Percentiles rank a stretch among this genome's conserved stretches.
These are phyloP conservation scores for Brassica carinata DNA, from an alignment of 345 rosid genomes.

Conservation along the genomic window DNA sequence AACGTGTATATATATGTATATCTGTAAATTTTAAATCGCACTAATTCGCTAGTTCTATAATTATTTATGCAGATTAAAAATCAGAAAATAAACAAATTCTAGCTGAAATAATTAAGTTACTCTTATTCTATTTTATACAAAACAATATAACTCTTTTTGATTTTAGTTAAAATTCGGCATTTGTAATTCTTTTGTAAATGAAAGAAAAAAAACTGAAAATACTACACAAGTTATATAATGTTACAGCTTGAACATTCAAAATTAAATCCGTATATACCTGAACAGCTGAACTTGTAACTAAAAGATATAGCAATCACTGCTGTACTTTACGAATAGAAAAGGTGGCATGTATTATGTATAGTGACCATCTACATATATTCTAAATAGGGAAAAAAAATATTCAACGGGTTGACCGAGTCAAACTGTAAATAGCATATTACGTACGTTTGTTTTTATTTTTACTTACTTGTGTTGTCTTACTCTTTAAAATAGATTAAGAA, in stretches of 20 bases:
- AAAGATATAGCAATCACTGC: not conserved
- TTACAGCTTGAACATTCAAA: not conserved
- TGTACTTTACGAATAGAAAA: not conserved
- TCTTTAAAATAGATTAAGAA: constrained; percentile 12
- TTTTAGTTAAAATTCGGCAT: not conserved
- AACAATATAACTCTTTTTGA: not conserved
- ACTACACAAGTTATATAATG: not conserved
- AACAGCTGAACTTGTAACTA: not conserved
- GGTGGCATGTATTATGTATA: not conserved
- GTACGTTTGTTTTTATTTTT: constrained; percentile 2
- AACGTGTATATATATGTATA: not conserved
- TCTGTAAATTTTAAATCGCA: not conserved
- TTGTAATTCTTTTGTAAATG: not conserved
- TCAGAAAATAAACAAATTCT: not conserved
- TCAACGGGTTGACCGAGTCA: constrained; percentile 29
- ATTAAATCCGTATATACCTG: not conserved
- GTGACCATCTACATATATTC: not conserved
- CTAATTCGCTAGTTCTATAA: not conserved
- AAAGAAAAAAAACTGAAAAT: not conserved
- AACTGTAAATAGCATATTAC: constrained; percentile 16
- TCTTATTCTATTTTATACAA: not conserved
- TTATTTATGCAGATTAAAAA: not conserved
- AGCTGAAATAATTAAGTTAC: not conserved
- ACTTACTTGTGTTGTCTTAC: constrained; percentile 10
- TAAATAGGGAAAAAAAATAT: not conserved